Evolutionary conservation across 2,329 filamentous ascomycete species (phyloP).

Genomic region (Plectosphaerella cucumerina): DNA sequence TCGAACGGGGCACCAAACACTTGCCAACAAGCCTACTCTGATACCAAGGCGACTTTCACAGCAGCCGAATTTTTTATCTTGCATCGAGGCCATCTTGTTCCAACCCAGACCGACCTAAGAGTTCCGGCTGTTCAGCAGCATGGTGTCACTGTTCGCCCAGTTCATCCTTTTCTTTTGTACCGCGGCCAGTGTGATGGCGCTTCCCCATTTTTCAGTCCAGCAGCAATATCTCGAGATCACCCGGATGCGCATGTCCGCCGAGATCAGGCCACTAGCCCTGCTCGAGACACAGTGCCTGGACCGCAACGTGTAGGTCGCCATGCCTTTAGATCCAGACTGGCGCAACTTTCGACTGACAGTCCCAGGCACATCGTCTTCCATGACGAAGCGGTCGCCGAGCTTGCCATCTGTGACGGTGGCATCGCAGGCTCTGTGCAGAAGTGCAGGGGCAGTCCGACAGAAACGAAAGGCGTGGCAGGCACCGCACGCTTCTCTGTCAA

Average conservation of each 20-base stretch:
- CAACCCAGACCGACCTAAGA: not conserved
- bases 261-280: constrained; percentile 36
- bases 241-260: constrained; percentile 30
- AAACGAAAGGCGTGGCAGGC: constrained; percentile 40
- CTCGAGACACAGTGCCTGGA: constrained; percentile 36
- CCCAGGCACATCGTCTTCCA: constrained; percentile 38
- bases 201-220: constrained; percentile 31
- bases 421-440: constrained; percentile 41
- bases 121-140: constrained; percentile 13
- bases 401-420: constrained; percentile 44
- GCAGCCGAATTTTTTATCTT: too few relatives aligned
- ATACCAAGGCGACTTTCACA: too few relatives aligned
- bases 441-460: constrained; percentile 38
- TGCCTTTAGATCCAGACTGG: not conserved
- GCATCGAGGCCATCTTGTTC: not conserved
- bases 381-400: constrained; percentile 43
- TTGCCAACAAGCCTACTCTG: too few relatives aligned
- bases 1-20: too few relatives aligned
- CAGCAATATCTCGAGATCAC: constrained; percentile 42
- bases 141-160: constrained; percentile 17
- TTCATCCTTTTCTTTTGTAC: constrained; percentile 24
- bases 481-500: constrained; percentile 44
- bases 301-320: constrained; percentile 29
- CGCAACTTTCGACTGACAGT: constrained; percentile 4
- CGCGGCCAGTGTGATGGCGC: constrained; percentile 24